Evolutionary conservation across 163 green algal genomes (phyloP).

Genomic region (Prototheca wickerhamii): DNA sequence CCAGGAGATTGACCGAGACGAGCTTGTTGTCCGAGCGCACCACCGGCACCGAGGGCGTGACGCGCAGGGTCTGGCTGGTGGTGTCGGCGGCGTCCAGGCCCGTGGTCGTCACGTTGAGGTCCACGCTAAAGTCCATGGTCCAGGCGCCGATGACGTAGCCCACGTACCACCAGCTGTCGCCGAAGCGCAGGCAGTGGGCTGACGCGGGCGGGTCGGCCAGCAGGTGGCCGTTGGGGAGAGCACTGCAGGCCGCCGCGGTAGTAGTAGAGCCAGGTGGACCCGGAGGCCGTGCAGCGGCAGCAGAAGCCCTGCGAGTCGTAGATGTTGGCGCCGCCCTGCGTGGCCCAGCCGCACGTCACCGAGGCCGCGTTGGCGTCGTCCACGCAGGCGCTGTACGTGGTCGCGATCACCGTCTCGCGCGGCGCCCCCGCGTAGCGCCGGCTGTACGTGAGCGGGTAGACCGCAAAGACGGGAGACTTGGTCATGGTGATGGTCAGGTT

Average conservation of each 20-base stretch:
- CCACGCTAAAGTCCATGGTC: conserved; percentile 51
- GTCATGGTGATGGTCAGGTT: conserved; percentile 52
- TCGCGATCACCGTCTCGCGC: conserved; percentile 37
- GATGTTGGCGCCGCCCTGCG: neutral
- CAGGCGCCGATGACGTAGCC: conserved; percentile 53
- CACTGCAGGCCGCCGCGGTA: neutral
- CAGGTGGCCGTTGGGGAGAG: neutral
- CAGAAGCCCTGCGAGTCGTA: conserved; percentile 78
- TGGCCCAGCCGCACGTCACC: neutral
- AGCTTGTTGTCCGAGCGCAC: conserved; percentile 4
- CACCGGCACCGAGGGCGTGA: conserved; percentile 11
- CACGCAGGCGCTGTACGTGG: neutral
- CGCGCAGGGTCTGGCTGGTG: conserved; percentile 8
- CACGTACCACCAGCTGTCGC: conserved; percentile 56
- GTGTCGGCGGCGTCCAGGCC: neutral
- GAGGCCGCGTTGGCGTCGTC: neutral
- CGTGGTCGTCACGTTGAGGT: conserved; percentile 32
- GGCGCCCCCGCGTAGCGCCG: conserved; percentile 70
- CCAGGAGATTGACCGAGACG: conserved; percentile 50
- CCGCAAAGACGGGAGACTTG: conserved; percentile 66
- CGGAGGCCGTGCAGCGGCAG: conserved; percentile 52
- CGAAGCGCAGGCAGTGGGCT: conserved; percentile 70
- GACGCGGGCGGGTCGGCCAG: conserved; percentile 11
- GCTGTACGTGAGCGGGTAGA: conserved; percentile 76
- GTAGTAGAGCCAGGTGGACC: neutral